A percentile compares a stretch with the other conserved stretches of the same genome.
Evolutionary conservation across 306 rosid genomes (phyloP).

Genomic region (Erythrophleum fordii): DNA sequence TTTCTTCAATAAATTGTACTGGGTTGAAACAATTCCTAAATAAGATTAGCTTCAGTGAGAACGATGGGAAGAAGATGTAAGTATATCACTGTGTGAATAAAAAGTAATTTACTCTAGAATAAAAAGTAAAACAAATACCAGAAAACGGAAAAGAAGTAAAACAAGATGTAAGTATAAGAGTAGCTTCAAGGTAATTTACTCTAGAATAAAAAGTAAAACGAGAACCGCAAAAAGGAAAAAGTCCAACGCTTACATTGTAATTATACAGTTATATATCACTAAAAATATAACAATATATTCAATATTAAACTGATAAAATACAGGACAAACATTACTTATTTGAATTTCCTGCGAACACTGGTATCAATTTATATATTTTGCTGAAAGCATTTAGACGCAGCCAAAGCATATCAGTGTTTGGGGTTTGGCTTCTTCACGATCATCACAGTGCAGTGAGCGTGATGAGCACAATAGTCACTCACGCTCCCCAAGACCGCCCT

Average conservation of each 20-base stretch:
- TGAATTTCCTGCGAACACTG: neutral
- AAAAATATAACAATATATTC: neutral
- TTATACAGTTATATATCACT: neutral
- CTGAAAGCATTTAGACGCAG: constrained; percentile 13
- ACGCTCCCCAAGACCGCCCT: constrained; percentile 86
- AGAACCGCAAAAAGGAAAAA: too few species aligned
- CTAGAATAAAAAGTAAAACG: too few species aligned
- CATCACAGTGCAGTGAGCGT: constrained; percentile 77
- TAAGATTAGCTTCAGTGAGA: neutral
- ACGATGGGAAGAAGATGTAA: too few species aligned
- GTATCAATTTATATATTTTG: constrained; percentile 15
- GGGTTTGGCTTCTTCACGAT: constrained; percentile 78
- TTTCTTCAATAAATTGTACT: neutral
- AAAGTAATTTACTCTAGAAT: too few species aligned
- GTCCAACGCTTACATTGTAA: constrained; percentile 10
- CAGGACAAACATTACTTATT: constrained; percentile 18
- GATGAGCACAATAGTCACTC: constrained; percentile 86
- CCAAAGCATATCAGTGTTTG: constrained; percentile 43
- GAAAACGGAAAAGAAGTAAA: too few species aligned
- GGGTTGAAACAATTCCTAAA: neutral
- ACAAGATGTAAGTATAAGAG: too few species aligned
- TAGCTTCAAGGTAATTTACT: too few species aligned
- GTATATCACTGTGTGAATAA: neutral
- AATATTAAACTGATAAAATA: neutral
- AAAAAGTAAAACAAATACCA: too few species aligned